These are phyloP conservation scores for Pseudogymnoascus sp. DNA, from an alignment of 2,329 filamentous ascomycete genomes.

Conservation along the genomic window DNA sequence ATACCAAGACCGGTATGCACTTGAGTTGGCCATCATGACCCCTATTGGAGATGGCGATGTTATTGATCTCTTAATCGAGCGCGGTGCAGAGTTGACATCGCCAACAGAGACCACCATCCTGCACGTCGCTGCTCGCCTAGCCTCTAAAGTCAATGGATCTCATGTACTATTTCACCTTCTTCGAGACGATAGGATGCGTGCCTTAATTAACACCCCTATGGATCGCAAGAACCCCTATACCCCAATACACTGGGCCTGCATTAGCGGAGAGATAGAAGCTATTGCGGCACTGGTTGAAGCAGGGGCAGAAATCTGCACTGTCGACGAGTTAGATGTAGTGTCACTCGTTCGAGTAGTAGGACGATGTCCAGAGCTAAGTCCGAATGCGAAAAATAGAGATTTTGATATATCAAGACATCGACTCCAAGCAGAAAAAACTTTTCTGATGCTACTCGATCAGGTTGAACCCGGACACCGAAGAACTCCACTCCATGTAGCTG, in stretches of 20 bases:
- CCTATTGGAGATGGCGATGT: not conserved
- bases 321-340: not conserved
- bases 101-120: not conserved
- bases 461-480: not conserved
- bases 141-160: not conserved
- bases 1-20: not conserved
- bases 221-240: not conserved
- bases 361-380: not conserved
- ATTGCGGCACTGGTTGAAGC: not conserved
- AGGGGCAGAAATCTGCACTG: not conserved
- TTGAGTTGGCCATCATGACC: conserved; percentile 2
- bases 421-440: not conserved
- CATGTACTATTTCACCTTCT: conserved; percentile 5
- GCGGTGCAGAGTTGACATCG: not conserved
- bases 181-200: not conserved
- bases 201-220: not conserved
- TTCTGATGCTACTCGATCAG: not conserved
- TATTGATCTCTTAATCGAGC: conserved; percentile 3
- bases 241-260: not conserved
- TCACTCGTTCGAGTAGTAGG: not conserved
- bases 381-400: not conserved
- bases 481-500: not conserved
- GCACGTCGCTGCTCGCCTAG: not conserved
- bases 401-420: not conserved
- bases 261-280: not conserved